Evolutionary conservation across 441 rosid genomes (phyloP), one percentile per base, ranked within the genome.

Genomic region (Euphorbia celastroides): DNA sequence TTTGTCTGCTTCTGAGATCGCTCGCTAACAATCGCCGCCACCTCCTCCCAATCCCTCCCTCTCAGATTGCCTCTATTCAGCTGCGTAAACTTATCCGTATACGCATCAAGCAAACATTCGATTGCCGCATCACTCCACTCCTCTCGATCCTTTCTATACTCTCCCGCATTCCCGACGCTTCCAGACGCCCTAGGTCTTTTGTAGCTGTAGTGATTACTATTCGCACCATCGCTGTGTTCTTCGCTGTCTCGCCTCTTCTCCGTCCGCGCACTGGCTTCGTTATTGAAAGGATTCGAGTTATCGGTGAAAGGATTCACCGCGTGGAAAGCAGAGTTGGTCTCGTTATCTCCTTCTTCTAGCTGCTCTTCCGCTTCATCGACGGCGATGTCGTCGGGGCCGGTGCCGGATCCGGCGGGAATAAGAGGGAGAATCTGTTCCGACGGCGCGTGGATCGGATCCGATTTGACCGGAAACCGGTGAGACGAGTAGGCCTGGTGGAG

Each of bases 1-100:
- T 93, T 93, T 1, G 10, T 44, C 70, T 67, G 60, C 87, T 80
- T 73, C 81, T 84, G 75, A 68, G 84, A 67, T 75, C 96, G 70
- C 81, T 85, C 93, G 38, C 85, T 86, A 68, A 93, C 96, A 1
- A 80, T 60, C 36, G 81, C 76, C 31, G 97, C 99, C 62, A 93
- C 97, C 68, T 87, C 96, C 79, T 93, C 97, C 99, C 97, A 93
- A 56, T 93, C 99, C 57, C 96, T 84, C 30, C 97, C 99, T 30
- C 96, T 73, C 68, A 93, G 69, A 78, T 91, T 93, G 75, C 96
- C 99, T 64, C 89, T 67, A 42, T 91, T 93, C 71, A 93, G 79
- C 80, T 86, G 87, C 71, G 75, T 80, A 70, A 83, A 82, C 83
- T 89, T 93, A 64, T 88, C 96, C 64, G 77, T 78, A 57, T 89